phyloP scores from a whole-genome alignment of 257 asterid species.

The Penstemon davidsonii region DNA sequence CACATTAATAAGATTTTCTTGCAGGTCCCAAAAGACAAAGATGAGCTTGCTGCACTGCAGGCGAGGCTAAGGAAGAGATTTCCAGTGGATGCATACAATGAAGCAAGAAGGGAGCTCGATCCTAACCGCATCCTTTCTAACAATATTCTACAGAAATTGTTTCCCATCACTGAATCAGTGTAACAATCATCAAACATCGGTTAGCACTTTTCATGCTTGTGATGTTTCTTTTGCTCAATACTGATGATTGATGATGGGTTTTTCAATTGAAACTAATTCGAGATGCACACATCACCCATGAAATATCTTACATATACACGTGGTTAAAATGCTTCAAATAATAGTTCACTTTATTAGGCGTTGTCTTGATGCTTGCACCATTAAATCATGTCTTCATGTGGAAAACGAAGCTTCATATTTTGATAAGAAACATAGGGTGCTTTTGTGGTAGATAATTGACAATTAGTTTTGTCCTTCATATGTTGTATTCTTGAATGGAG shows the following conservation, averaged over 20 bases:
- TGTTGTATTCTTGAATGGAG: slow-evolving; percentile 14
- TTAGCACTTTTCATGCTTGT: slow-evolving; percentile 15
- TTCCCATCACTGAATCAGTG: slow-evolving; percentile 47
- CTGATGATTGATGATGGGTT: slow-evolving; percentile 17
- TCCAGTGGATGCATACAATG: slow-evolving; percentile 82
- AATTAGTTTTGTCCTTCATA: slow-evolving; percentile 19
- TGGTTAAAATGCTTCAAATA: slow-evolving; percentile 16
- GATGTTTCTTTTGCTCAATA: slow-evolving; percentile 22
- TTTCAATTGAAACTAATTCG: slow-evolving; percentile 15
- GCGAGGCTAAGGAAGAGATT: slow-evolving; percentile 70
- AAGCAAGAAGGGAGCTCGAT: slow-evolving; percentile 79
- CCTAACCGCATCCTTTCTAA: slow-evolving; percentile 77
- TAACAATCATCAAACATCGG: slow-evolving; percentile 29
- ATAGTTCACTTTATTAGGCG: not conserved
- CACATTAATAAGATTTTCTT: slow-evolving; percentile 1
- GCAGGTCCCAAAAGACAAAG: slow-evolving; percentile 88
- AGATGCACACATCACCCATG: slow-evolving; percentile 19
- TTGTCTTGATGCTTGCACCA: slow-evolving; percentile 12
- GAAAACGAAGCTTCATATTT: not conserved
- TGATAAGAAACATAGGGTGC: not conserved
- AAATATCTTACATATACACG: not conserved
- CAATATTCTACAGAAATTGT: slow-evolving; percentile 71
- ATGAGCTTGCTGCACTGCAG: slow-evolving; percentile 77
- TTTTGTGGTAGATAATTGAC: not conserved
- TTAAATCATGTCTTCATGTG: not conserved